Percentiles rank a stretch among this genome's conserved stretches.
Evolutionary conservation across 2,329 filamentous ascomycete species (phyloP).

Genomic region (Aspergillus glaucus): DNA sequence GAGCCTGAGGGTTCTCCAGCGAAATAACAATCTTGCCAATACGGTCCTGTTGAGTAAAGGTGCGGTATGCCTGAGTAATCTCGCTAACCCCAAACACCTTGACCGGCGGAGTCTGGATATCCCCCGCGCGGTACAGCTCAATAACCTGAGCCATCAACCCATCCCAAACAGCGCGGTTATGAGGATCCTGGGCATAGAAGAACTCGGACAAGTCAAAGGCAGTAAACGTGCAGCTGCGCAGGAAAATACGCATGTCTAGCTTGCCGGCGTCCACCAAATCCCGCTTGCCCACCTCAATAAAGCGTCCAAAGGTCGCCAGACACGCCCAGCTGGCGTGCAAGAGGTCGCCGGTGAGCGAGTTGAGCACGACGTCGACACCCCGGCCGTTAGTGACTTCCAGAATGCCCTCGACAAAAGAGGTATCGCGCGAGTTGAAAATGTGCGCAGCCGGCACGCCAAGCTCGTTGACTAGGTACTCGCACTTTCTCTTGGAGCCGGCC

Average conservation of each 20-base stretch:
- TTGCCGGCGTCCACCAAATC: slow-evolving; percentile 1
- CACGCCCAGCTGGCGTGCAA: slow-evolving; percentile 16
- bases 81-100: slow-evolving; percentile 14
- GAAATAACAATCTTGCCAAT: slow-evolving; percentile 38
- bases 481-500: not conserved
- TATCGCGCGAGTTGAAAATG: slow-evolving; percentile 6
- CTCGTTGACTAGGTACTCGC: slow-evolving; percentile 10
- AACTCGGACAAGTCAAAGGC: slow-evolving; percentile 5
- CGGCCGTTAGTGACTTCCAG: not conserved
- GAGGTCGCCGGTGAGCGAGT: slow-evolving; percentile 12
- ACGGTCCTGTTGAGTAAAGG: slow-evolving; percentile 37
- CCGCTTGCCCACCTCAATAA: slow-evolving; percentile 12
- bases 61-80: slow-evolving; percentile 32
- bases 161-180: not conserved
- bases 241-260: slow-evolving; percentile 5
- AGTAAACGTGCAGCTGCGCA: slow-evolving; percentile 5
- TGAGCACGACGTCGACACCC: slow-evolving; percentile 11
- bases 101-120: slow-evolving; percentile 5
- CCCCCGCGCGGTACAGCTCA: not conserved
- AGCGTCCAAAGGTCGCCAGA: slow-evolving; percentile 10
- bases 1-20: not conserved
- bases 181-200: not conserved
- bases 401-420: slow-evolving; percentile 1
- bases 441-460: slow-evolving; percentile 6
- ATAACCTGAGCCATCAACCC: not conserved